Percentiles rank a stretch among this genome's conserved stretches.
Conservation (phyloP, 495 filamentous ascomycete genomes). For the Chaetomidium leptoderma region DNA sequence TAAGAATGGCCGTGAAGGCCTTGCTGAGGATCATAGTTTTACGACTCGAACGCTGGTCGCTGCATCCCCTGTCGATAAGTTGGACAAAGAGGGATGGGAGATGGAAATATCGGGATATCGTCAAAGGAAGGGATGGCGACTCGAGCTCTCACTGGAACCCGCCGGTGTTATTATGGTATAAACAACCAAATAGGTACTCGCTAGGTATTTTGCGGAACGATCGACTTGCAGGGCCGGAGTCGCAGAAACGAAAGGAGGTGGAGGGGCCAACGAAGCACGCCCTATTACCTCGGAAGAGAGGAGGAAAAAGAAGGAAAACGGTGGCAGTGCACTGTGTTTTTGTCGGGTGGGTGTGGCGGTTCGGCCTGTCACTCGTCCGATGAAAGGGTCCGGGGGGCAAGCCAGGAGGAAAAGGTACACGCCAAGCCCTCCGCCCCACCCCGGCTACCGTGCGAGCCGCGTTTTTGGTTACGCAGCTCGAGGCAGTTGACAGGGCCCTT, state of each 20-base stretch:
- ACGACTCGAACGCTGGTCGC: background rate
- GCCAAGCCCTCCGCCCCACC: slow-evolving; percentile 4
- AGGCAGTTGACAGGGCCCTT: too few species aligned
- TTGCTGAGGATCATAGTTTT: slow-evolving; percentile 33
- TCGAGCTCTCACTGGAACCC: background rate
- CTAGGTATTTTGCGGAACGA: background rate
- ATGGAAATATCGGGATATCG: background rate
- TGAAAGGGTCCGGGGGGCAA: too few species aligned
- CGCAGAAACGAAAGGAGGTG: background rate
- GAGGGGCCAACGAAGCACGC: slow-evolving; percentile 3
- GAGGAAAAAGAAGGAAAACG: background rate
- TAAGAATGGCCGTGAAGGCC: slow-evolving; percentile 35
- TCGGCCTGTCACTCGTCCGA: slow-evolving; percentile 5
- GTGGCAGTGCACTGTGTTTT: slow-evolving; percentile 22
- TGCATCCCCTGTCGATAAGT: slow-evolving; percentile 3
- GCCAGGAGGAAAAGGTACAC: background rate
- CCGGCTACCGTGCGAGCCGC: slow-evolving; percentile 9
- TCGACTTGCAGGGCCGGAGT: slow-evolving; percentile 2
- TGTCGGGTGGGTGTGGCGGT: slow-evolving; percentile 17
- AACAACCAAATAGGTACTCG: background rate
- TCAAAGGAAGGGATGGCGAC: background rate
- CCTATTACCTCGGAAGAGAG: background rate
- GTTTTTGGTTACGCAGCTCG: background rate
- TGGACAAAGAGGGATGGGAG: background rate
- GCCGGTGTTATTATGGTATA: background rate